Evolutionary conservation across 169 alveolate genomes (phyloP).

Genomic region (Plasmodium knowlesi): DNA sequence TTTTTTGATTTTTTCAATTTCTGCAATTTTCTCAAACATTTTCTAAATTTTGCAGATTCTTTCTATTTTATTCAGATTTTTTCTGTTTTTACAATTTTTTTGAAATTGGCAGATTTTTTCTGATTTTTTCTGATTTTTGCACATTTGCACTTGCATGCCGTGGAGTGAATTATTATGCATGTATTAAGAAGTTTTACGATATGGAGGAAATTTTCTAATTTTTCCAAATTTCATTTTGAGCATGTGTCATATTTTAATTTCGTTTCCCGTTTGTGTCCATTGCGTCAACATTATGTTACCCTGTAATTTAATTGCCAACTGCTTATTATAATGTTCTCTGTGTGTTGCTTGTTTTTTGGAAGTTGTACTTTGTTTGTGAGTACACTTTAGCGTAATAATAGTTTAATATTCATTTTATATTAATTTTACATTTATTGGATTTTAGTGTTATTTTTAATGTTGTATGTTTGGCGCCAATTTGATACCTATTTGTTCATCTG

Average conservation of each 20-base stretch:
- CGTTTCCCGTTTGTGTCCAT: neutral
- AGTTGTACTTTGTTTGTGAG: neutral
- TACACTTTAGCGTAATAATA: neutral
- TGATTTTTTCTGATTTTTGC: too few relatives aligned
- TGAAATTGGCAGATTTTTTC: too few relatives aligned
- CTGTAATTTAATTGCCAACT: too few relatives aligned
- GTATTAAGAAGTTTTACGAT: neutral
- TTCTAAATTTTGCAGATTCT: too few relatives aligned
- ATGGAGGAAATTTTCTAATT: neutral
- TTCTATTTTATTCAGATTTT: too few relatives aligned
- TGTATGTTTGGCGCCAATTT: neutral
- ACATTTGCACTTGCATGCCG: too few relatives aligned
- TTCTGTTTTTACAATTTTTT: too few relatives aligned
- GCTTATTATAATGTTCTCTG: neutral
- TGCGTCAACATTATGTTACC: too few relatives aligned
- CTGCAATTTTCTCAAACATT: neutral
- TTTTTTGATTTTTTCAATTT: neutral
- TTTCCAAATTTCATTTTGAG: neutral
- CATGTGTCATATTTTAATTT: neutral
- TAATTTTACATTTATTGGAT: neutral
- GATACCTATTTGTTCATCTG: neutral
- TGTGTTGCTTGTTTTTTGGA: neutral
- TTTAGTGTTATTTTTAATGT: too few relatives aligned
- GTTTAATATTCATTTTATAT: neutral
- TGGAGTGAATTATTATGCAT: neutral